Conservation (phyloP, 805 yeast species). For the Nakazawaea ernobii region DNA sequence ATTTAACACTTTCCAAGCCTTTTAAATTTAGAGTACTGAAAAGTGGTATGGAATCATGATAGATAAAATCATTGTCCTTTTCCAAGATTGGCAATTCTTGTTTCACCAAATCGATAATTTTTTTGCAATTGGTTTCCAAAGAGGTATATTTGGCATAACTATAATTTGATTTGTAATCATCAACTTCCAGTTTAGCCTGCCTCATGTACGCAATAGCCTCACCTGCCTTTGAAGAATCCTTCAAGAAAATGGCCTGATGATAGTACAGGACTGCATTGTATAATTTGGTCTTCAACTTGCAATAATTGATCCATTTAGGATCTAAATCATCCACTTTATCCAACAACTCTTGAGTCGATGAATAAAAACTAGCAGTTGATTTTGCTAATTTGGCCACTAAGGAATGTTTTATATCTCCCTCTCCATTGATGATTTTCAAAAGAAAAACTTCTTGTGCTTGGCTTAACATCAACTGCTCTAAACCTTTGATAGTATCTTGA, state of each 20-base stretch:
- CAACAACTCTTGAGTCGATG: constrained; percentile 41
- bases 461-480: constrained; percentile 64
- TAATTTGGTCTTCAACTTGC: constrained; percentile 47
- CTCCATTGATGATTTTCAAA: constrained; percentile 47
- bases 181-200: constrained; percentile 39
- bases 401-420: constrained; percentile 47
- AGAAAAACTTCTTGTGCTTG: constrained; percentile 87
- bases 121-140: constrained; percentile 20
- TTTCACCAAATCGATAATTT: constrained; percentile 25
- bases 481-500: constrained; percentile 60
- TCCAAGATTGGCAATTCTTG: constrained; percentile 36
- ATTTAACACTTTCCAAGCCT: constrained; percentile 62
- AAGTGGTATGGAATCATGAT: constrained; percentile 72
- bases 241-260: constrained; percentile 51
- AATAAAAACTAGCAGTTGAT: constrained; percentile 52
- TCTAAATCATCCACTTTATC: constrained; percentile 30
- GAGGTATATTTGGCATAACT: constrained; percentile 16
- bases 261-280: constrained; percentile 58
- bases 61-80: constrained; percentile 87
- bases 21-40: constrained; percentile 56
- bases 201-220: constrained; percentile 64
- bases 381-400: constrained; percentile 72
- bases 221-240: constrained; percentile 59
- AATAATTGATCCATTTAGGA: constrained; percentile 40
- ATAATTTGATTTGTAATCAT: constrained; percentile 17